Conservation (phyloP, 495 filamentous ascomycete genomes). For the Echria macrotheca region DNA sequence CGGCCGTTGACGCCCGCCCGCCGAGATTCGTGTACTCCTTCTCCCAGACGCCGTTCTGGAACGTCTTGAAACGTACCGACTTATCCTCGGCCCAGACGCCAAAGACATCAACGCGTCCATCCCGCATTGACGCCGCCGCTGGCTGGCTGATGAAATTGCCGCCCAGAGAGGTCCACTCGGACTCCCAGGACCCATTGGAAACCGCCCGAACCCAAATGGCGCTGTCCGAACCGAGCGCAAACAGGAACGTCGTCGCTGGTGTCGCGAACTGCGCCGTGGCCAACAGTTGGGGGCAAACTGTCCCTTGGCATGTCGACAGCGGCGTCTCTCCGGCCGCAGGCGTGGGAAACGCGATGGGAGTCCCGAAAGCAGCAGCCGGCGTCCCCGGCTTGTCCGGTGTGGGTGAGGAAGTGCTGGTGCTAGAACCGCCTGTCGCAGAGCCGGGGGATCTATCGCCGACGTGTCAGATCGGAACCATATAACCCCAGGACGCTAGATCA, state of each 20-base stretch:
- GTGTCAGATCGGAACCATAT: neutral
- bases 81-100: neutral
- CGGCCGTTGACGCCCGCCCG: neutral
- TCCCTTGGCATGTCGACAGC: neutral
- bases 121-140: neutral
- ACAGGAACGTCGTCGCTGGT: neutral
- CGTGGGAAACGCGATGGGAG: neutral
- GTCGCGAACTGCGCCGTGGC: conserved; percentile 1
- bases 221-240: neutral
- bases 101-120: neutral
- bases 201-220: neutral
- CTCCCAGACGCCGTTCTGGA: neutral
- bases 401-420: neutral
- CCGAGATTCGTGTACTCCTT: neutral
- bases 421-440: neutral
- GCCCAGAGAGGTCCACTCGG: neutral
- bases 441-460: neutral
- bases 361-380: neutral
- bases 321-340: neutral
- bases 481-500: neutral
- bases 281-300: neutral
- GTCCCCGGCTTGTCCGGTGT: neutral
- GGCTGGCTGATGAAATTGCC: neutral
- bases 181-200: neutral
- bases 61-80: neutral